These are phyloP conservation scores for Hericium coralloides DNA, from an alignment of 768 basidiomycete genomes.

Conservation along the genomic window DNA sequence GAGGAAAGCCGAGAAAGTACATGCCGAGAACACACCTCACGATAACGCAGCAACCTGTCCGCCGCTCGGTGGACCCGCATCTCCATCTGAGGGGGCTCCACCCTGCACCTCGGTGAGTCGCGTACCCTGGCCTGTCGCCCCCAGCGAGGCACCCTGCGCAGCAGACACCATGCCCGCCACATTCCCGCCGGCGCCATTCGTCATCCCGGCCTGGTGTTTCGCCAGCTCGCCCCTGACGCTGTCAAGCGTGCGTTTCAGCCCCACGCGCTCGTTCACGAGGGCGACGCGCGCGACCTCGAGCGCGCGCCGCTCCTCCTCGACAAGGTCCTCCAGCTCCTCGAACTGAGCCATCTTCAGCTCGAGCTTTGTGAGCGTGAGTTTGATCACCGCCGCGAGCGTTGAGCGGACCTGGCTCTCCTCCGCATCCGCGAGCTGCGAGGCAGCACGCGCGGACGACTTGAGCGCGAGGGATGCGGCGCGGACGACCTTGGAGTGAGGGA, in stretches of 20 bases:
- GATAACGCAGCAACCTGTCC: conserved; percentile 45
- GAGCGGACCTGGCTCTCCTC: conserved; percentile 77
- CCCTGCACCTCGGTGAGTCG: conserved; percentile 43
- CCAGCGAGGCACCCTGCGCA: conserved; percentile 32
- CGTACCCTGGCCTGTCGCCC: conserved; percentile 54
- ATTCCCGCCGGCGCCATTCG: conserved; percentile 15
- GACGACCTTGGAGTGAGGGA: conserved; percentile 67
- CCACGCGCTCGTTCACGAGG: conserved; percentile 70
- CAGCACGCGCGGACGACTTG: conserved; percentile 81
- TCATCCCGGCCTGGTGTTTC: conserved; percentile 30
- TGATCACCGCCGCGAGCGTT: conserved; percentile 72
- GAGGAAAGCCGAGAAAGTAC: too few relatives aligned
- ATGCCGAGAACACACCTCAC: conserved; percentile 13
- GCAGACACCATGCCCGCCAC: conserved; percentile 20
- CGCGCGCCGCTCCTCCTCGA: conserved; percentile 83
- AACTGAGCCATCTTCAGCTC: conserved; percentile 94
- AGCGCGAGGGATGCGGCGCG: conserved; percentile 85
- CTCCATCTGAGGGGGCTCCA: conserved; percentile 37
- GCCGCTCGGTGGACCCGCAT: conserved; percentile 45
- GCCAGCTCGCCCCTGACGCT: conserved; percentile 55
- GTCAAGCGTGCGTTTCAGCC: conserved; percentile 65
- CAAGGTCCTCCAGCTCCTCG: conserved; percentile 83
- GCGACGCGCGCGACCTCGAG: conserved; percentile 78
- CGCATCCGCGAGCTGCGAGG: conserved; percentile 66
- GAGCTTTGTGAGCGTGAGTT: conserved; percentile 77